A percentile compares a stretch with the other conserved stretches of the same genome.
phyloP scores from a whole-genome alignment of 257 asterid species.

The Petrea volubilis region DNA sequence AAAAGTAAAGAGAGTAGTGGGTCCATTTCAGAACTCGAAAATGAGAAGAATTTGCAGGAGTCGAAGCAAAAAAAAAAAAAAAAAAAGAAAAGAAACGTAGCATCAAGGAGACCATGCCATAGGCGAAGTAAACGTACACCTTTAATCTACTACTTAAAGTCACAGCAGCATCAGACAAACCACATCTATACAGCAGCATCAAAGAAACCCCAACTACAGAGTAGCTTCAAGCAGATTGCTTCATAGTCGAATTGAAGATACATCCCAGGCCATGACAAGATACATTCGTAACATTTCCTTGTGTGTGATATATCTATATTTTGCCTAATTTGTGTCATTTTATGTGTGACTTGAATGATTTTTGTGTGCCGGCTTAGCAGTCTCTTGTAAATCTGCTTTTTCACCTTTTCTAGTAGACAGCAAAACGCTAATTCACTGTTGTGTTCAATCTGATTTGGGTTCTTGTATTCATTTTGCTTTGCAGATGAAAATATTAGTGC shows the following conservation, averaged over 20 bases:
- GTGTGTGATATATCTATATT: too few relatives aligned
- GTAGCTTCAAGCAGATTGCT: too few relatives aligned
- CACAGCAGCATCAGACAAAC: too few relatives aligned
- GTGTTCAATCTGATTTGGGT: neutral
- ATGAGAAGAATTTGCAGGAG: neutral
- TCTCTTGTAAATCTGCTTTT: neutral
- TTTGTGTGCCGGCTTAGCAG: neutral
- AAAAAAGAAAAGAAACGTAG: neutral
- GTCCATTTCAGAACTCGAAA: neutral
- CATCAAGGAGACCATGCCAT: too few relatives aligned
- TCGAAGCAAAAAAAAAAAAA: too few relatives aligned
- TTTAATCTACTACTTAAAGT: too few relatives aligned
- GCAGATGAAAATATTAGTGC: slow-evolving; percentile 22
- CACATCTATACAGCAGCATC: too few relatives aligned
- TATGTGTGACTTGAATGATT: neutral
- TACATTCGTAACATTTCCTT: too few relatives aligned
- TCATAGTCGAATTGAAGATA: too few relatives aligned
- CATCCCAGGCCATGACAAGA: too few relatives aligned
- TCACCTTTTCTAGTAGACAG: neutral
- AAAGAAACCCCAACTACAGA: too few relatives aligned
- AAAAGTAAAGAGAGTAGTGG: neutral
- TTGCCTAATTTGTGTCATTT: neutral
- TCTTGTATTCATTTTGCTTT: neutral
- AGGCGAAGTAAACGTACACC: neutral
- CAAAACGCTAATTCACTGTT: neutral